phyloP scores from a whole-genome alignment of 1,139 yeast species.

The Sugiyamaella castrensis region DNA sequence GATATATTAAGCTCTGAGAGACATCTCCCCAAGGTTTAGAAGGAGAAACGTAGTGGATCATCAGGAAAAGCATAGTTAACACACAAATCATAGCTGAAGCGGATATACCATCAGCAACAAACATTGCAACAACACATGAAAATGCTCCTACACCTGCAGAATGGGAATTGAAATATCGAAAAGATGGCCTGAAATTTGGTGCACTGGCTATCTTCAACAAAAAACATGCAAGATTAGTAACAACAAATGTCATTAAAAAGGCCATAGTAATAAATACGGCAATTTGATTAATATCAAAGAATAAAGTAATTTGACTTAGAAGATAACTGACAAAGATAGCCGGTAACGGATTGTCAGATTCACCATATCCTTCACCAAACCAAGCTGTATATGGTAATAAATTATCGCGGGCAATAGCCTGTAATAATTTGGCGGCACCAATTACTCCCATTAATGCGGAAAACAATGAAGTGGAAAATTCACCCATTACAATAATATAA shows the following conservation, averaged over 20 bases:
- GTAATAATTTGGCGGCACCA: slow-evolving; percentile 87
- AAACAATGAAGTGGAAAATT: slow-evolving; percentile 81
- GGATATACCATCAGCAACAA: slow-evolving; percentile 85
- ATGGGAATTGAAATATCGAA: slow-evolving; percentile 74
- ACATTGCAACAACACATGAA: slow-evolving; percentile 78
- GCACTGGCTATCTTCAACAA: slow-evolving; percentile 84
- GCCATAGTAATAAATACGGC: slow-evolving; percentile 98
- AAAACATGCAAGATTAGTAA: slow-evolving; percentile 90
- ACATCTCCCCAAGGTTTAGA: slow-evolving; percentile 98
- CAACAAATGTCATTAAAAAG: slow-evolving; percentile 89
- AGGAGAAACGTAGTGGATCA: slow-evolving; percentile 86
- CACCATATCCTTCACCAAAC: slow-evolving; percentile 50
- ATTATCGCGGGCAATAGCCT: slow-evolving; percentile 85
- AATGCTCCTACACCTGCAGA: slow-evolving; percentile 79
- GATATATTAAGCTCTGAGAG: slow-evolving; percentile 88
- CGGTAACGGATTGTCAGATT: slow-evolving; percentile 52
- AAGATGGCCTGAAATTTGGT: slow-evolving; percentile 94
- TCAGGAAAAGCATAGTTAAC: slow-evolving; percentile 60
- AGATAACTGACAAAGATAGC: slow-evolving; percentile 75
- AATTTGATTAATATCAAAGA: slow-evolving; percentile 88
- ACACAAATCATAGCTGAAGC: slow-evolving; percentile 74
- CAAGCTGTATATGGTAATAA: slow-evolving; percentile 71
- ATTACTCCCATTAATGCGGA: slow-evolving; percentile 93
- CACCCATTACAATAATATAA: slow-evolving; percentile 77
- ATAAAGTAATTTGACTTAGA: slow-evolving; percentile 75